These are phyloP conservation scores for Neoascochyta sp. DNA, from an alignment of 2,329 filamentous ascomycete genomes.

Conservation along the genomic window DNA sequence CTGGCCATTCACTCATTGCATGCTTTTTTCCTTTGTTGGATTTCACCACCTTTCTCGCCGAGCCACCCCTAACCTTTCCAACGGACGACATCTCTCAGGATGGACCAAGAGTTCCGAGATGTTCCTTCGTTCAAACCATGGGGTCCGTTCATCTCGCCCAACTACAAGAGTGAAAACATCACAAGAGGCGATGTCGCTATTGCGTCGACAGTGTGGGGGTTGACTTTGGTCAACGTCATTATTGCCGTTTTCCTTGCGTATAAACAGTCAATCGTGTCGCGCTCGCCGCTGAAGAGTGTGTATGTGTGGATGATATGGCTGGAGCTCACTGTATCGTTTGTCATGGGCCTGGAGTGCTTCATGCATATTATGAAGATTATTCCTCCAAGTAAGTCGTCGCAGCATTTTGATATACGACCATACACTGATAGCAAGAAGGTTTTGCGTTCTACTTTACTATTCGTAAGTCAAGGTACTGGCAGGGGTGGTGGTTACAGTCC, in stretches of 20 bases:
- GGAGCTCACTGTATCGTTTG: slow-evolving; percentile 44
- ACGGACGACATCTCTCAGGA: too few species aligned
- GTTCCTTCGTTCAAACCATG: slow-evolving; percentile 18
- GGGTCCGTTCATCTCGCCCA: slow-evolving; percentile 24
- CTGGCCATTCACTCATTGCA: background rate
- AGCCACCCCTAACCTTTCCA: too few species aligned
- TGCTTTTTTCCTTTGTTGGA: slow-evolving; percentile 1
- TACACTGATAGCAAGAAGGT: slow-evolving; percentile 15
- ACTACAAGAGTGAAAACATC: slow-evolving; percentile 26
- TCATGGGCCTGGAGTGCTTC: slow-evolving; percentile 43
- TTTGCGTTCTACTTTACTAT: slow-evolving; percentile 36
- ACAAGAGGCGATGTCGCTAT: slow-evolving; percentile 30
- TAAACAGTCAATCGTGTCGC: slow-evolving; percentile 23
- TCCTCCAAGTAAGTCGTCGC: slow-evolving; percentile 24
- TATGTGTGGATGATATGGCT: slow-evolving; percentile 51
- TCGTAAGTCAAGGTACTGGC: slow-evolving; percentile 18
- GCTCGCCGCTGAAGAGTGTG: slow-evolving; percentile 33
- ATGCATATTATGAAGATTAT: slow-evolving; percentile 34
- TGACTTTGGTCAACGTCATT: slow-evolving; percentile 25
- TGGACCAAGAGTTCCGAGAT: slow-evolving; percentile 17
- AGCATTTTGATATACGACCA: too few species aligned
- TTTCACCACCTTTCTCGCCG: slow-evolving; percentile 1
- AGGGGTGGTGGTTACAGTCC: too few species aligned
- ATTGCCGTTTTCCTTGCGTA: slow-evolving; percentile 35
- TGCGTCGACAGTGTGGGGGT: slow-evolving; percentile 27